Evolutionary conservation across 2,329 filamentous ascomycete species (phyloP).

Genomic region (Epichloe aotearoae): DNA sequence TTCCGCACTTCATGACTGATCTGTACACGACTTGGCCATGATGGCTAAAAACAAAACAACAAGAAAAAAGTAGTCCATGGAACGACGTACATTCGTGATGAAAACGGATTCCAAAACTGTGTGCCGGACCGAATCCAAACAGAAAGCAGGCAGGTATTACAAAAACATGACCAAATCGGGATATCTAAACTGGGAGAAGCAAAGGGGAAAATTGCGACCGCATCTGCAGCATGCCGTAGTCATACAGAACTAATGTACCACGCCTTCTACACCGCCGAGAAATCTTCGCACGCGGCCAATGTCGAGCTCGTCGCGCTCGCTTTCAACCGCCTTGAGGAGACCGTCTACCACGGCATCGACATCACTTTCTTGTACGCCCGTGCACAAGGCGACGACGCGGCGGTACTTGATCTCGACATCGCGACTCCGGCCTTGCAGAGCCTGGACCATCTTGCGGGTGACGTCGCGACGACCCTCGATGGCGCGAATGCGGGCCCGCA

Average conservation of each 20-base stretch:
- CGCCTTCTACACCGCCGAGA: slow-evolving; percentile 62
- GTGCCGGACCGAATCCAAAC: neutral
- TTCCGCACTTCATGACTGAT: neutral
- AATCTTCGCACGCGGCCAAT: slow-evolving; percentile 67
- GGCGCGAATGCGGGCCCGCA: slow-evolving; percentile 57
- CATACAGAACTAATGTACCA: slow-evolving; percentile 25
- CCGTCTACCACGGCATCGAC: slow-evolving; percentile 72
- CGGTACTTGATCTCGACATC: slow-evolving; percentile 82
- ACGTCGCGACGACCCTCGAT: slow-evolving; percentile 56
- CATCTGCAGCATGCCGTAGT: neutral
- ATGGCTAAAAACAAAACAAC: neutral
- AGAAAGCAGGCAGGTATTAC: neutral
- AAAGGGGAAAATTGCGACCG: neutral
- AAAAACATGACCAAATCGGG: neutral
- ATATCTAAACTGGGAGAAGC: neutral
- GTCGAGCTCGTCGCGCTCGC: slow-evolving; percentile 65
- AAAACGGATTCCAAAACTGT: no score
- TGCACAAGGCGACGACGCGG: slow-evolving; percentile 77
- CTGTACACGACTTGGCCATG: neutral
- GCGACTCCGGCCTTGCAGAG: slow-evolving; percentile 63
- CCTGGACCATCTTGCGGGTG: slow-evolving; percentile 53
- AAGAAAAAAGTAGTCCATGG: neutral
- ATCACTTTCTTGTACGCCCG: slow-evolving; percentile 60
- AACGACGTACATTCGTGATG: no score
- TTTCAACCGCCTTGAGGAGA: slow-evolving; percentile 78